phyloP scores from a whole-genome alignment of 2,329 filamentous ascomycete species.

The Xylaria multiplex region DNA sequence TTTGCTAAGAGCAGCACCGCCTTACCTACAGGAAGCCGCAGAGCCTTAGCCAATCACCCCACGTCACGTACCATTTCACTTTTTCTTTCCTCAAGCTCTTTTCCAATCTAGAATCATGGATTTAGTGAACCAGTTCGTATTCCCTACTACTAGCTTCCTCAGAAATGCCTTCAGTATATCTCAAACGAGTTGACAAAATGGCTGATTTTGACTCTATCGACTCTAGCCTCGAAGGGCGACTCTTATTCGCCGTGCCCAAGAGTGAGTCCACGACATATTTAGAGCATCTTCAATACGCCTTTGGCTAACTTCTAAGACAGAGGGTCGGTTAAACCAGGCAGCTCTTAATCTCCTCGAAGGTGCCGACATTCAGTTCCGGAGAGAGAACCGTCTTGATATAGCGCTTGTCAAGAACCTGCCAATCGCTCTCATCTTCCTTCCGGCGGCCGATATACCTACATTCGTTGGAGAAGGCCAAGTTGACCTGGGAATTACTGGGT shows the following conservation, averaged over 20 bases:
- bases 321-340: conserved; percentile 91
- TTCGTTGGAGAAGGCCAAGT: conserved; percentile 96
- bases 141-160: conserved; percentile 10
- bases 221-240: conserved; percentile 84
- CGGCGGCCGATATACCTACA: conserved; percentile 95
- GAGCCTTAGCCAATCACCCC: neutral
- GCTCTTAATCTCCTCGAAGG: conserved; percentile 91
- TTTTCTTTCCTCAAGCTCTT: neutral
- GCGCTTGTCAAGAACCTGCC: conserved; percentile 97
- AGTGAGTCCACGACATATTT: conserved; percentile 68
- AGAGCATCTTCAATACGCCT: conserved; percentile 38
- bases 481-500: conserved; percentile 93
- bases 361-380: conserved; percentile 94
- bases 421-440: conserved; percentile 95
- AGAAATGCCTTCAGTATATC: conserved; percentile 2
- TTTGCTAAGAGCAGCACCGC: neutral
- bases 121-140: conserved; percentile 63
- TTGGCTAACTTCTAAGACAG: conserved; percentile 56
- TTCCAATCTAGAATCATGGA: conserved; percentile 54
- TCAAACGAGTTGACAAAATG: conserved; percentile 37
- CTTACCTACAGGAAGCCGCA: neutral
- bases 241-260: conserved; percentile 98
- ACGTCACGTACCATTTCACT: conserved; percentile 8
- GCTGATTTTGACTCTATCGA: conserved; percentile 49
- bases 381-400: conserved; percentile 95